phyloP scores from a whole-genome alignment of 805 yeast genomes.

The Metschnikowia lochheadii region DNA sequence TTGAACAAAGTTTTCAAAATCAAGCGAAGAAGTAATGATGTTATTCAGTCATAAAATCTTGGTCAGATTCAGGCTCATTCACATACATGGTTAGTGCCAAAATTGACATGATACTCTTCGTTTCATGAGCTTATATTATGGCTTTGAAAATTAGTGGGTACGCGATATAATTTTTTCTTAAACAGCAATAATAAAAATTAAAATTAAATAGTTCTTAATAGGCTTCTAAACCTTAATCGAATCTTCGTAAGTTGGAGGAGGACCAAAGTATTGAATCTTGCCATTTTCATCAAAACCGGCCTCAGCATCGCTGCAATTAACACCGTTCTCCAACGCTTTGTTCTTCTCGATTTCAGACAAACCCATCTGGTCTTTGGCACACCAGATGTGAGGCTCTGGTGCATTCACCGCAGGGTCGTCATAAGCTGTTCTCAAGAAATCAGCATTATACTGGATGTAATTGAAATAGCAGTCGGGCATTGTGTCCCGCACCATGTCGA shows the following conservation, averaged over 20 bases:
- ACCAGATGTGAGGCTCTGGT: constrained; percentile 63
- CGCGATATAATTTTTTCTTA: not conserved
- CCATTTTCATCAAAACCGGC: constrained; percentile 60
- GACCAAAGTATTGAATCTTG: constrained; percentile 48
- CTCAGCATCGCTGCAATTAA: constrained; percentile 53
- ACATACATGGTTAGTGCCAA: not conserved
- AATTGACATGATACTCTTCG: no score
- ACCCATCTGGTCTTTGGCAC: constrained; percentile 65
- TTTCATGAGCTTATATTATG: no score
- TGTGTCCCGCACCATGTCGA: constrained; percentile 39
- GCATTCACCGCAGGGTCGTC: constrained; percentile 56
- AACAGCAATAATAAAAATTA: constrained; percentile 3
- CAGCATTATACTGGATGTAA: constrained; percentile 39
- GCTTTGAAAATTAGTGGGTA: not conserved
- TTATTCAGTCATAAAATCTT: not conserved
- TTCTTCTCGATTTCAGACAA: constrained; percentile 56
- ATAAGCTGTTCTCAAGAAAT: constrained; percentile 42
- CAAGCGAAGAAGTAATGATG: not conserved
- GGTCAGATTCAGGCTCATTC: not conserved
- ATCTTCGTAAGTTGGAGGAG: constrained; percentile 68
- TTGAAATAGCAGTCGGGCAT: constrained; percentile 43
- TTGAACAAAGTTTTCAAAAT: constrained; percentile 3
- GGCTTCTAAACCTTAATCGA: constrained; percentile 32
- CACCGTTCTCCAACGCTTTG: constrained; percentile 50
- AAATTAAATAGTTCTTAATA: not conserved